Base-by-base conservation (phyloP, 306 rosid genomes). In the Comarum palustre region DNA sequence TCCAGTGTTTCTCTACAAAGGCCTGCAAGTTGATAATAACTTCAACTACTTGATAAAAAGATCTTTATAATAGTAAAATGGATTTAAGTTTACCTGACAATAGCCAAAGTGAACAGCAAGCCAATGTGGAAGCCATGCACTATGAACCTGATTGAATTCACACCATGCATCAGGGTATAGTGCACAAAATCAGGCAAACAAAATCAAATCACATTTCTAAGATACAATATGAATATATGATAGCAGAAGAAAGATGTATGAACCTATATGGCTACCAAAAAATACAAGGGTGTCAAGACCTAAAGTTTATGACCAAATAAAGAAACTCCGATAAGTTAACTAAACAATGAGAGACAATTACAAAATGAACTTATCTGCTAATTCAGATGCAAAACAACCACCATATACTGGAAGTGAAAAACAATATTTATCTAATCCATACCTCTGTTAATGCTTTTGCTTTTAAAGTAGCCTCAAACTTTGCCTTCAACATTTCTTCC, bases 111-210 rank as follows among this genome's bases (percentile, higher is more conserved):
- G 96, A 29, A 79, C 82, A 77, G 86, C 91, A 73, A 94, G 89
- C 99, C 97, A 94, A 73, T 89, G 89, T 57, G 99, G 99, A 82
- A 94, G 83, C 97, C 99, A 94, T 52, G 96, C 88, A 71, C 85
- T 83, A 78, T 90, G 97, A 75, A 75, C 87, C 99, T 94, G 87
- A 78, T 78, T 75, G 73, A 50, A 69, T 57, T 52, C 50, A 46
- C 41, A 82, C 46, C 55, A 58, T 74, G 78, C 79, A 61, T 79
- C 79, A 82, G 71, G 77, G 50, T 58, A 39, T 8, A 8, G 12
- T 9, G 43, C 43, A 39, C 43, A 34, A 39, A 39, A 39, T 3
- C 3, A 39, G 38, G 47, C 62, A 27, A 73, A 17, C 16, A 50
- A 73, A 67, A 73, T 14, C 52, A 48, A 47, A 22, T 43, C 24